Evolutionary conservation across 176 grass and related monocot species (phyloP).

Genomic region (Carex myosuroides): DNA sequence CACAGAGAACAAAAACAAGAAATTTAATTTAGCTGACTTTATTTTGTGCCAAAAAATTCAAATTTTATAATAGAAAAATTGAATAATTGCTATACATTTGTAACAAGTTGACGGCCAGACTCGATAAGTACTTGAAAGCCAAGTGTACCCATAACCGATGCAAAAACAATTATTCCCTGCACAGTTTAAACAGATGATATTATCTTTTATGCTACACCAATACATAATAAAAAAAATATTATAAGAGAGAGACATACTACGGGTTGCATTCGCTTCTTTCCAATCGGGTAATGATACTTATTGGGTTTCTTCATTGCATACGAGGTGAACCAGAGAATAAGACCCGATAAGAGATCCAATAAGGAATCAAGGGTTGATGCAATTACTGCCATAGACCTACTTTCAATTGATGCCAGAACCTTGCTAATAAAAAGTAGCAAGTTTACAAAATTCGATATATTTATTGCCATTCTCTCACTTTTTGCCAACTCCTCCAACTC

Average conservation of each 20-base stretch:
- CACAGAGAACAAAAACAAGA: neutral
- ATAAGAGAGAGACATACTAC: slow-evolving; percentile 48
- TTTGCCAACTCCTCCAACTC: slow-evolving; percentile 57
- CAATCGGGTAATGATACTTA: slow-evolving; percentile 85
- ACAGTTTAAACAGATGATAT: neutral
- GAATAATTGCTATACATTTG: slow-evolving; percentile 30
- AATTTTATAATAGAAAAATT: neutral
- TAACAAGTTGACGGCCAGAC: slow-evolving; percentile 72
- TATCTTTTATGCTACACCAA: neutral
- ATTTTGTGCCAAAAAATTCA: neutral
- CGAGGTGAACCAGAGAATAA: slow-evolving; percentile 87
- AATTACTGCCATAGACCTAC: slow-evolving; percentile 72
- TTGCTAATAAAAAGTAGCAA: slow-evolving; percentile 76
- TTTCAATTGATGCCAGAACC: slow-evolving; percentile 56
- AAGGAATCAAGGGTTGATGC: slow-evolving; percentile 88
- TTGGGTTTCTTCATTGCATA: slow-evolving; percentile 83
- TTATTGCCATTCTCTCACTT: slow-evolving; percentile 57
- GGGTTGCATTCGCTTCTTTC: slow-evolving; percentile 92
- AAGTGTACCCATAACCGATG: slow-evolving; percentile 84
- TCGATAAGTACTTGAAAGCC: slow-evolving; percentile 83
- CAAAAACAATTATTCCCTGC: slow-evolving; percentile 90
- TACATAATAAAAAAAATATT: neutral
- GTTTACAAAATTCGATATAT: slow-evolving; percentile 63
- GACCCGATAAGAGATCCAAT: slow-evolving; percentile 75
- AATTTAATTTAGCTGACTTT: neutral